These are phyloP conservation scores for Phylloporus arenicola DNA, from an alignment of 768 basidiomycete species.

Conservation along the genomic window DNA sequence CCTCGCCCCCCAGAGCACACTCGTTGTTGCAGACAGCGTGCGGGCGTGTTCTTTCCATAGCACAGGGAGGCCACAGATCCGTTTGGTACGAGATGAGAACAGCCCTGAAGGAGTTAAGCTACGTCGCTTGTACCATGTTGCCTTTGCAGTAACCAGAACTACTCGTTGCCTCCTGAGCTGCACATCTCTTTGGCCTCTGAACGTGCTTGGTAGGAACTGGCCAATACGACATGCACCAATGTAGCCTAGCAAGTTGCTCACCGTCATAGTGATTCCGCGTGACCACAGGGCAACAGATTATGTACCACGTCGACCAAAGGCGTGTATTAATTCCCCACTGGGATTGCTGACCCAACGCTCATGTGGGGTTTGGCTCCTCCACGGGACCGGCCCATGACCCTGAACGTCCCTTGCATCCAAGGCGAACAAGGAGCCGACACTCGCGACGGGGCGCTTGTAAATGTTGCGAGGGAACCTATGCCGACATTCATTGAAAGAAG, in stretches of 20 bases:
- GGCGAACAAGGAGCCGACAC: background rate
- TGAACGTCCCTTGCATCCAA: background rate
- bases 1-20: slow-evolving; percentile 1
- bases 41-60: background rate
- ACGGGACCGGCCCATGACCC: background rate
- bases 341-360: background rate
- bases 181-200: background rate
- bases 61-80: background rate
- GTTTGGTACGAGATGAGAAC: background rate
- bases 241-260: background rate
- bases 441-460: background rate
- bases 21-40: background rate
- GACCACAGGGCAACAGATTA: background rate
- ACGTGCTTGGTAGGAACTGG: background rate
- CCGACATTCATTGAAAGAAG: background rate
- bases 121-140: background rate
- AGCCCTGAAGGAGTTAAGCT: background rate
- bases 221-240: too few relatives aligned
- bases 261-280: background rate
- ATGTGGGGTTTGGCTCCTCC: background rate
- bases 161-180: background rate
- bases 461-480: background rate
- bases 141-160: background rate
- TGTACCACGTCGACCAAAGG: background rate
- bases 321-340: background rate